These are phyloP conservation scores for Penicillium cinerascens DNA, from an alignment of 495 filamentous ascomycete genomes.

Conservation along the genomic window DNA sequence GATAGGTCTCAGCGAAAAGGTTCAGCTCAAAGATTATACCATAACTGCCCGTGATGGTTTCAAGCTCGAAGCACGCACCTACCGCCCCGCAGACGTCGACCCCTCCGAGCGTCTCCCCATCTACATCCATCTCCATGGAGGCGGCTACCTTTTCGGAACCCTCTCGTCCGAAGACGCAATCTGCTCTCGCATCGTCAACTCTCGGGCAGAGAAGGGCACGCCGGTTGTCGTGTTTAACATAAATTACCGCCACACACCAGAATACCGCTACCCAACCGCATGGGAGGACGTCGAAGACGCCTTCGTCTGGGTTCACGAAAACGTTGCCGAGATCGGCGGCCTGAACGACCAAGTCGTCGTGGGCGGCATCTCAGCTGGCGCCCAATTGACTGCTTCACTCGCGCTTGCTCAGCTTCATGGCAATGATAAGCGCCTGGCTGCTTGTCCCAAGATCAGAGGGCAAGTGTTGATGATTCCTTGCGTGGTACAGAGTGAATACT, in stretches of 20 bases:
- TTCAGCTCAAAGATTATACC: conserved; percentile 29
- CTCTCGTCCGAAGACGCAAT: conserved; percentile 45
- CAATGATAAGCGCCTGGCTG: conserved; percentile 17
- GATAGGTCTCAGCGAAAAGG: conserved; percentile 17
- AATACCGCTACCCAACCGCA: conserved; percentile 37
- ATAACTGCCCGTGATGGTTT: conserved; percentile 41
- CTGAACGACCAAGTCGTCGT: conserved; percentile 38
- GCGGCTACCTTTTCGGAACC: conserved; percentile 47
- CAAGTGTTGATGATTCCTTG: conserved; percentile 45
- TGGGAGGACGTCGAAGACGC: conserved; percentile 47
- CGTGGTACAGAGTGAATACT: conserved; percentile 30
- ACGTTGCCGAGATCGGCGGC: conserved; percentile 32
- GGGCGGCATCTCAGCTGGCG: conserved; percentile 48
- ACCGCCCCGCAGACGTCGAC: conserved; percentile 31
- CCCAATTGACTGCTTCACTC: conserved; percentile 40
- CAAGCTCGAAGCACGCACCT: conserved; percentile 40
- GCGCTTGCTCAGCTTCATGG: conserved; percentile 27
- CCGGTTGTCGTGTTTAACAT: conserved; percentile 42
- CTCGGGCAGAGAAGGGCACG: conserved; percentile 9
- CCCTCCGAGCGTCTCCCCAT: conserved; percentile 33
- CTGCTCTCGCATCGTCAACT: conserved; percentile 38
- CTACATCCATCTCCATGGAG: conserved; percentile 50
- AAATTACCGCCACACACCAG: conserved; percentile 48
- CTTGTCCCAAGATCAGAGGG: conserved; percentile 31
- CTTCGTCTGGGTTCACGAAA: conserved; percentile 42